Conservation (phyloP, 768 basidiomycete species). For the Lactifluus volemus region DNA sequence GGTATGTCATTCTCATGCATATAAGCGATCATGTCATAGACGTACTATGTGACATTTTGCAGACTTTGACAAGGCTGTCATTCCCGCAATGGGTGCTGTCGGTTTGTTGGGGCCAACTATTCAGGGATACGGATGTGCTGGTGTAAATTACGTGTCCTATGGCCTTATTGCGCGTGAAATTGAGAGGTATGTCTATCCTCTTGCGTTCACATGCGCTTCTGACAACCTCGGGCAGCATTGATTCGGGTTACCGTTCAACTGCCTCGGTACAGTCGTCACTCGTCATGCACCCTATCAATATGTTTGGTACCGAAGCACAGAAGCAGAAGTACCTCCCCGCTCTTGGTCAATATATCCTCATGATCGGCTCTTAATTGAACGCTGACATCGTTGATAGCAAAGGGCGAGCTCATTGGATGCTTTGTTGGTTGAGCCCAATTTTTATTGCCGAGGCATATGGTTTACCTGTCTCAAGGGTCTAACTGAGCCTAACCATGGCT, state of each 20-base stretch:
- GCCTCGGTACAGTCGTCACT: constrained; percentile 94
- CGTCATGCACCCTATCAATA: constrained; percentile 90
- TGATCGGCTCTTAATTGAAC: neutral
- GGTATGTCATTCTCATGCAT: constrained; percentile 32
- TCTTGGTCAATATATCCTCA: constrained; percentile 42
- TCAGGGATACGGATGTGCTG: constrained; percentile 88
- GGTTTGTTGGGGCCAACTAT: constrained; percentile 92
- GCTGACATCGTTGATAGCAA: constrained; percentile 39
- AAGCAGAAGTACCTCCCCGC: constrained; percentile 86
- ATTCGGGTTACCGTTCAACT: constrained; percentile 93
- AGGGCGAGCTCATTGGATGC: constrained; percentile 82
- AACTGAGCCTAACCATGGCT: constrained; percentile 95
- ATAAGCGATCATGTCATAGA: neutral
- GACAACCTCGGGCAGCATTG: constrained; percentile 47
- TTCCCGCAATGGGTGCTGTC: constrained; percentile 88
- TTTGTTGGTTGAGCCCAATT: constrained; percentile 53
- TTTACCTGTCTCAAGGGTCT: constrained; percentile 50
- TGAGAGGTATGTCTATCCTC: constrained; percentile 50
- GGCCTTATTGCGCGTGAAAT: constrained; percentile 92
- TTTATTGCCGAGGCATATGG: neutral
- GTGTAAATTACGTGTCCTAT: constrained; percentile 85
- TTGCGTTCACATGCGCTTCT: neutral
- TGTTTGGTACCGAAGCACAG: constrained; percentile 83
- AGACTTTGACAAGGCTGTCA: constrained; percentile 71
- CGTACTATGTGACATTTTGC: neutral